phyloP scores from a whole-genome alignment of 805 yeast genomes.

The Teunomyces gatunensis region DNA sequence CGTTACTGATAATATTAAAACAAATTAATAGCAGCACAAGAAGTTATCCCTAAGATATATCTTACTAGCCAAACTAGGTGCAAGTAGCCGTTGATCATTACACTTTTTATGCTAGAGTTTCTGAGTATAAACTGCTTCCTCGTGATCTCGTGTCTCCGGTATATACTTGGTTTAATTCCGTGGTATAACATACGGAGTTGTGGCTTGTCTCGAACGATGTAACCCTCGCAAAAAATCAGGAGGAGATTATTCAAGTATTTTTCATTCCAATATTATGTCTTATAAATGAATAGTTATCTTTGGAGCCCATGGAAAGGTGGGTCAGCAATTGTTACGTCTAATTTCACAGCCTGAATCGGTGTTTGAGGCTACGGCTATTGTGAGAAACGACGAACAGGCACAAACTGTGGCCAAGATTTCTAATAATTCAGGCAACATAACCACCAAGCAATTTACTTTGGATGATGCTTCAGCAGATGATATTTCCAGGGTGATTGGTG shows the following conservation, averaged over 20 bases:
- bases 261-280: neutral
- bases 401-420: constrained; percentile 36
- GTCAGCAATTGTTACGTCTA: constrained; percentile 41
- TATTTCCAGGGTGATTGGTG: constrained; percentile 38
- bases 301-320: constrained; percentile 67
- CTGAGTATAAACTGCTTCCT: too few species aligned
- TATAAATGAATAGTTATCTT: constrained; percentile 27
- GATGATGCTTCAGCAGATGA: constrained; percentile 32
- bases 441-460: constrained; percentile 38
- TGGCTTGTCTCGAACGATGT: neutral
- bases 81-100: too few species aligned
- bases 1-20: too few species aligned
- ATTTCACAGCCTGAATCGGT: constrained; percentile 20
- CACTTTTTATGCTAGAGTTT: too few species aligned
- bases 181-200: too few species aligned
- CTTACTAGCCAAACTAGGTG: too few species aligned
- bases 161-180: too few species aligned
- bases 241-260: neutral
- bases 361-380: constrained; percentile 36
- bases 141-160: too few species aligned
- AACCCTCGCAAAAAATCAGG: neutral
- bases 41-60: too few species aligned
- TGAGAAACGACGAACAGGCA: constrained; percentile 47
- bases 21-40: too few species aligned
- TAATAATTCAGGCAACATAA: constrained; percentile 21